Percentiles rank a stretch among this genome's conserved stretches.
phyloP scores from a whole-genome alignment of 2,329 filamentous ascomycete species.

The Colletotrichum noveboracense region DNA sequence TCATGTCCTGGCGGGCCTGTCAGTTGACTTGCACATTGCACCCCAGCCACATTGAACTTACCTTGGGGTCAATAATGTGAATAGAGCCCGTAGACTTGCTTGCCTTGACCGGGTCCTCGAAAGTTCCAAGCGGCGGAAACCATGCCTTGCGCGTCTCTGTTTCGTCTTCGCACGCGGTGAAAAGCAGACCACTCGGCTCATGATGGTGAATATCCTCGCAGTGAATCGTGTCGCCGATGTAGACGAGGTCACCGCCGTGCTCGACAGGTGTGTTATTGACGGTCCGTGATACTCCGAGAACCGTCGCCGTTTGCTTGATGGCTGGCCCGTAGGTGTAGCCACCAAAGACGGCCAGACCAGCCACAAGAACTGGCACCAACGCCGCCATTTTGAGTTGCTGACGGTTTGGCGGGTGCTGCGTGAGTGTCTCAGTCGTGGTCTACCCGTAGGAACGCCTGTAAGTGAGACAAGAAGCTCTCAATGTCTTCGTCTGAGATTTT shows the following conservation, averaged over 20 bases:
- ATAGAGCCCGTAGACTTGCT: constrained; percentile 46
- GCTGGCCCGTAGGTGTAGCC: background rate
- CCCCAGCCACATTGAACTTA: constrained; percentile 28
- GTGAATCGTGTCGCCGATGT: constrained; percentile 56
- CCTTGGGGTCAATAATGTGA: constrained; percentile 59
- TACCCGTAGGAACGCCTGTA: background rate
- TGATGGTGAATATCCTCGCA: constrained; percentile 68
- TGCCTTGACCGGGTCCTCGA: constrained; percentile 42
- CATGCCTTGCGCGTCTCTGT: constrained; percentile 47
- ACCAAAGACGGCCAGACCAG: constrained; percentile 5
- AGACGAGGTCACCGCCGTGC: constrained; percentile 34
- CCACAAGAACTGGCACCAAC: constrained; percentile 1
- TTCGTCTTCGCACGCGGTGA: constrained; percentile 60
- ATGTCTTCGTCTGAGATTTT: background rate
- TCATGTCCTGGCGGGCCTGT: constrained; percentile 29
- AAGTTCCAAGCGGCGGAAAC: constrained; percentile 54
- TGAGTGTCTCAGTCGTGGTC: background rate
- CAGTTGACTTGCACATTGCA: background rate
- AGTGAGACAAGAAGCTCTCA: background rate
- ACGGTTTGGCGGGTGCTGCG: background rate
- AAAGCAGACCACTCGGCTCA: constrained; percentile 50
- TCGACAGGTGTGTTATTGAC: constrained; percentile 24
- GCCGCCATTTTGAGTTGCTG: background rate
- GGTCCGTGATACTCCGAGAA: constrained; percentile 33
- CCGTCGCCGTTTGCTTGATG: background rate